Conservation (phyloP, 1,139 yeast genomes). For the Wickerhamiella infanticola region DNA sequence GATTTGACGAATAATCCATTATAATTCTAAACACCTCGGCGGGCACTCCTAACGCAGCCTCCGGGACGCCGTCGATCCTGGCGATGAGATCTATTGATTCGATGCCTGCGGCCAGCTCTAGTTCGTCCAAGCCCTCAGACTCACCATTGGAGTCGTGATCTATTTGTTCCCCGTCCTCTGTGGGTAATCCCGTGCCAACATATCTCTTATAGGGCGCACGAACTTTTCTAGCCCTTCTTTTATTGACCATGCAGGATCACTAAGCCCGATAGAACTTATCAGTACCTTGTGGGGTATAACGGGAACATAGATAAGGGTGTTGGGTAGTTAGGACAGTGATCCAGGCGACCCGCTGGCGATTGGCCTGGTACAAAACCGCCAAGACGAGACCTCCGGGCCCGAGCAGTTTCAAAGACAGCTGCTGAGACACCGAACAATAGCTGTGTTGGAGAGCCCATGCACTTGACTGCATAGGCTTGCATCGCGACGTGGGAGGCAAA, state of each 20-base stretch:
- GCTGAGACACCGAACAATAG: no score
- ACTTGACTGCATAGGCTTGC: no score
- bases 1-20: constrained; percentile 12
- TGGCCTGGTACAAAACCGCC: no score
- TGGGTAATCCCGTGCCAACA: constrained; percentile 37
- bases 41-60: constrained; percentile 7
- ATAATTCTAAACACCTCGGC: constrained; percentile 16
- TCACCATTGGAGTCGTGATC: constrained; percentile 7
- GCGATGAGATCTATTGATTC: background rate
- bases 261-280: no score
- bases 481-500: no score
- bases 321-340: no score
- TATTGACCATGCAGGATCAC: constrained; percentile 47
- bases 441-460: no score
- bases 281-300: no score
- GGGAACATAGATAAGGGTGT: no score
- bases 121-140: background rate
- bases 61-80: background rate
- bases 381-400: no score
- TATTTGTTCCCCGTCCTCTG: constrained; percentile 13
- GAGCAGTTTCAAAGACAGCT: no score
- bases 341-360: no score
- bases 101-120: constrained; percentile 15
- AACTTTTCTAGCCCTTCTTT: constrained; percentile 67
- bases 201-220: constrained; percentile 65